Base-by-base conservation (phyloP, 2,329 filamentous ascomycete species). In the Magnaporthiopsis poae region DNA sequence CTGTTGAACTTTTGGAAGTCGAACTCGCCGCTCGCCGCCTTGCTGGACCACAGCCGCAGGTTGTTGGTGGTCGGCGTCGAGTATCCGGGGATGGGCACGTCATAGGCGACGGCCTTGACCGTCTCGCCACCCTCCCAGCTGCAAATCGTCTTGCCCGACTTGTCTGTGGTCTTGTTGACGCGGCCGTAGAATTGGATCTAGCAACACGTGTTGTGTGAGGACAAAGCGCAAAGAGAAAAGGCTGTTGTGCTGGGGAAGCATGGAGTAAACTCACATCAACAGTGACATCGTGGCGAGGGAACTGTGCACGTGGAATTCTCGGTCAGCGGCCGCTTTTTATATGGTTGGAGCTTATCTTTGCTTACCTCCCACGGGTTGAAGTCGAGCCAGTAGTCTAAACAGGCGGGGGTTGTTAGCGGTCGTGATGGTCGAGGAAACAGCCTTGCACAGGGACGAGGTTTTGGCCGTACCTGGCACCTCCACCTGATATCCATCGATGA, bases 1-100 rank as follows among this genome's bases (percentile, higher is more conserved):
- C 85, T 95, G 80, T 99, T 99, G 87, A 99, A 99, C 77, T 98
- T 98, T 75, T 97, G 94, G 80, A 99, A 99, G 80, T 99, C 94
- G 70, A 99, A 99, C 78, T 99, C 95, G 70, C 95, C 95, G 72
- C 91, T 94, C 62, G 93, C 93, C 61, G 95, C 94, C 80, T 97
- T 97, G 82, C 92, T 97, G 61, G 92, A 96, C 95, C 95, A 99
- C 59, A 99, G 84, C 68, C 95, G 90, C 69, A 99, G 83, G 79
- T 99, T 99, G 82, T 99, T 99, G 72, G 93, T 97, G 13, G 93
- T 94, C 9, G 87, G 82, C 0, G 95, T 99, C 69, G 87, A 88
- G 75, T 92, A 98, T 12, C 95, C 95, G 27, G 95, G 95, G 71
- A 98, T 91, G 68, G 88, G 87, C 60, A 97, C 91, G 77, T 99